Evolutionary conservation across 2,329 filamentous ascomycete genomes (phyloP).

Genomic region (Scytalidium sp.): DNA sequence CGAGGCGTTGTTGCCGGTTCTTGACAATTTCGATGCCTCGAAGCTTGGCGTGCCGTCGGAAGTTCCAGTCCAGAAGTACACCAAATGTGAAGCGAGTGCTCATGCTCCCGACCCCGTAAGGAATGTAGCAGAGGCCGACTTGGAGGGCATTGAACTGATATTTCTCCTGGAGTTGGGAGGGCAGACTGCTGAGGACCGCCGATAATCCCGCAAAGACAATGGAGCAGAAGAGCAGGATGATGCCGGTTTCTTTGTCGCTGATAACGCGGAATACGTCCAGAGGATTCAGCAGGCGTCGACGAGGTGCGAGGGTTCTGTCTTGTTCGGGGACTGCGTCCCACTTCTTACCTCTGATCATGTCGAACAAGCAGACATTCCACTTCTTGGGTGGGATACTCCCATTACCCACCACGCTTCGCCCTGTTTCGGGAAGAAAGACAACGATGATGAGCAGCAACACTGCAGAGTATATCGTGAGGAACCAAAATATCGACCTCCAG

Average conservation of each 20-base stretch:
- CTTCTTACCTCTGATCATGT: slow-evolving; percentile 20
- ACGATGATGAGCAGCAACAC: slow-evolving; percentile 24
- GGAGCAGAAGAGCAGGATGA: slow-evolving; percentile 36
- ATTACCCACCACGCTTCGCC: slow-evolving; percentile 14
- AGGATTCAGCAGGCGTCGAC: slow-evolving; percentile 2
- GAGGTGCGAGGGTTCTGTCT: no score
- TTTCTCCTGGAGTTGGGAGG: slow-evolving; percentile 34
- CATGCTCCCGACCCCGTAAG: slow-evolving; percentile 43
- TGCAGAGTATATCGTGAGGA: slow-evolving; percentile 40
- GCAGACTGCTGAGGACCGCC: slow-evolving; percentile 43
- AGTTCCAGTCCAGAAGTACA: slow-evolving; percentile 59
- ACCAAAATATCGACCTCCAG: slow-evolving; percentile 48
- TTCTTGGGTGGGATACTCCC: slow-evolving; percentile 46
- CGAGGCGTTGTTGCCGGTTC: slow-evolving; percentile 4
- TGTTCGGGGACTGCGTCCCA: not conserved
- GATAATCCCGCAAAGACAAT: slow-evolving; percentile 53
- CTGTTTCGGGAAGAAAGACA: slow-evolving; percentile 15
- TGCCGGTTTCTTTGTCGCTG: not conserved
- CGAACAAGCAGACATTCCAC: slow-evolving; percentile 54
- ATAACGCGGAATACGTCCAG: not conserved
- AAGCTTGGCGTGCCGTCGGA: slow-evolving; percentile 58
- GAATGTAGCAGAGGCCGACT: slow-evolving; percentile 24
- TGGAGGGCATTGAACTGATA: slow-evolving; percentile 16
- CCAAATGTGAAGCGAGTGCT: slow-evolving; percentile 50
- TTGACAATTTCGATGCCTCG: slow-evolving; percentile 43